These are phyloP conservation scores for Coemansia sp. DNA, from an alignment of 192 early-diverging fungal genomes.

Conservation along the genomic window DNA sequence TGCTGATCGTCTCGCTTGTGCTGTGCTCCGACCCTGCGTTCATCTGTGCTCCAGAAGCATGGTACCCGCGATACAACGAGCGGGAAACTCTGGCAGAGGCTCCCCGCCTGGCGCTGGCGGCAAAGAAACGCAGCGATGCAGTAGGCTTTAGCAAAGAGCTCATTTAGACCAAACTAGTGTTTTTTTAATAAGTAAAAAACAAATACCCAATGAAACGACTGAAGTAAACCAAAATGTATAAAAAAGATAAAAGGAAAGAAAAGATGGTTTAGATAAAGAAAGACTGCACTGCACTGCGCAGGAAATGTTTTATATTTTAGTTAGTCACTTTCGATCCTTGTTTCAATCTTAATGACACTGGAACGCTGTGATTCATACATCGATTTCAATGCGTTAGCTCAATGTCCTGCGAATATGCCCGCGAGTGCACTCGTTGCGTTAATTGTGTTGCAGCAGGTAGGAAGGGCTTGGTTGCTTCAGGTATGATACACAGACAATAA, in stretches of 20 bases:
- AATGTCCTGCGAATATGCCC: too few species aligned
- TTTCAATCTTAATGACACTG: neutral
- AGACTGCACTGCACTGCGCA: neutral
- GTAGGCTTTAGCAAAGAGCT: neutral
- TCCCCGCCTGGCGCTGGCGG: neutral
- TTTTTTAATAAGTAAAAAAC: neutral
- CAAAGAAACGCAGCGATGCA: conserved; percentile 4
- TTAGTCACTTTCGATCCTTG: neutral
- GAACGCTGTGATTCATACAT: neutral
- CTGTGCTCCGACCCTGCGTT: neutral
- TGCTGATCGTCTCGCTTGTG: conserved; percentile 8
- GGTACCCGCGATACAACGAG: neutral
- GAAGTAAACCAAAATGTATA: neutral
- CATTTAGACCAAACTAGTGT: neutral
- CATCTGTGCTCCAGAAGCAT: neutral
- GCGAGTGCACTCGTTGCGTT: too few species aligned
- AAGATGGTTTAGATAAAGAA: conserved; percentile 9
- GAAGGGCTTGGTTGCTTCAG: too few species aligned
- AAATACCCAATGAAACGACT: neutral
- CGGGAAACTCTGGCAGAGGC: neutral
- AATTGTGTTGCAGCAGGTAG: too few species aligned
- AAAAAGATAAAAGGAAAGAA: neutral
- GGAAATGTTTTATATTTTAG: too few species aligned
- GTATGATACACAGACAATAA: neutral
- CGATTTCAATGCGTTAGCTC: too few species aligned